These are phyloP conservation scores for Biscogniauxia marginata DNA, from an alignment of 2,329 filamentous ascomycete species.

Conservation along the genomic window DNA sequence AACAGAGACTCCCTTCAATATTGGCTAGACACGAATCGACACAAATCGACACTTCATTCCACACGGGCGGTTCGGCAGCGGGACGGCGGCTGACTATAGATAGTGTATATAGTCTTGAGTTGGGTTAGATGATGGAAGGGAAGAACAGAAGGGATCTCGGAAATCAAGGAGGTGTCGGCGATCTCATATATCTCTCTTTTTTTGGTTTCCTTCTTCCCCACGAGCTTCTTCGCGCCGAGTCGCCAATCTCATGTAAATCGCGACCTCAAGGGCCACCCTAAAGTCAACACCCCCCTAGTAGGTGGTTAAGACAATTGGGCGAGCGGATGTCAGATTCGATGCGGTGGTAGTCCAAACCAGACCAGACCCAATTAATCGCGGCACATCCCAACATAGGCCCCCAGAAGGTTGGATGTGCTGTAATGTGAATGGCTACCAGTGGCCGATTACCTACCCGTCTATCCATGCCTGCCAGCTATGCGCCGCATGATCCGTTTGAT, in stretches of 20 bases:
- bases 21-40: slow-evolving; percentile 19
- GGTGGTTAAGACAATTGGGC: slow-evolving; percentile 16
- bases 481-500: slow-evolving; percentile 28
- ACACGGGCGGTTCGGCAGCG: slow-evolving; percentile 14
- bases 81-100: slow-evolving; percentile 6
- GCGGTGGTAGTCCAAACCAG: background rate
- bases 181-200: slow-evolving; percentile 30
- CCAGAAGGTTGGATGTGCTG: slow-evolving; percentile 25
- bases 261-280: slow-evolving; percentile 8
- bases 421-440: slow-evolving; percentile 29
- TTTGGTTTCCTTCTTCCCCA: slow-evolving; percentile 6
- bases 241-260: slow-evolving; percentile 5
- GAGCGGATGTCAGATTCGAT: slow-evolving; percentile 13
- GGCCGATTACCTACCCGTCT: slow-evolving; percentile 20
- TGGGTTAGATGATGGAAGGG: slow-evolving; percentile 15
- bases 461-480: slow-evolving; percentile 27
- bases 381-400: slow-evolving; percentile 22
- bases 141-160: slow-evolving; percentile 19
- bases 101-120: slow-evolving; percentile 5
- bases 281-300: slow-evolving; percentile 12
- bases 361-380: slow-evolving; percentile 5
- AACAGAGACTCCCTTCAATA: slow-evolving; percentile 25
- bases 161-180: slow-evolving; percentile 8
- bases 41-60: slow-evolving; percentile 25
- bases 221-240: slow-evolving; percentile 8